These are phyloP conservation scores for Corylus americana DNA, from an alignment of 306 rosid genomes.

Conservation along the genomic window DNA sequence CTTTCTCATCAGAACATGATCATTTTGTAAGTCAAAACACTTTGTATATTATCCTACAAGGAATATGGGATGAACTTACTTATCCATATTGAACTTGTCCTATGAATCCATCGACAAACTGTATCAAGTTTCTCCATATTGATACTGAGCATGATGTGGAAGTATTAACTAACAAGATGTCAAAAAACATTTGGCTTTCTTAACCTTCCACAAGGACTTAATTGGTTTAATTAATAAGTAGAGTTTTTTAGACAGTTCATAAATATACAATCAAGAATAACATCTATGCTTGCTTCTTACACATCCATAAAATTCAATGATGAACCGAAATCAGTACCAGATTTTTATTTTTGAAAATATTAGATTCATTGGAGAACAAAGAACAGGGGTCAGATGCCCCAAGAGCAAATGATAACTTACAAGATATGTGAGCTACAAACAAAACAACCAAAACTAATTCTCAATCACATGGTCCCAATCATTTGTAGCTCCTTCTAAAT, in stretches of 20 bases:
- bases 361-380: slow-evolving; percentile 1
- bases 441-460: slow-evolving; percentile 22
- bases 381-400: slow-evolving; percentile 7
- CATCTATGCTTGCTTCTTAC: background rate
- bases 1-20: slow-evolving; percentile 3
- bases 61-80: background rate
- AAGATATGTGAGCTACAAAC: slow-evolving; percentile 25
- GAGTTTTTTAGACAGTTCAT: background rate
- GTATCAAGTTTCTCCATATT: background rate
- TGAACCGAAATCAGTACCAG: background rate
- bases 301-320: background rate
- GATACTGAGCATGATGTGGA: background rate
- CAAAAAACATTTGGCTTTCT: background rate
- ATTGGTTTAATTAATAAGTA: background rate
- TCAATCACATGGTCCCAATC: slow-evolving; percentile 29
- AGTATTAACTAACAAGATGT: background rate
- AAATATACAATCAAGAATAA: background rate
- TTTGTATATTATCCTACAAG: background rate
- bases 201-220: background rate
- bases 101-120: background rate
- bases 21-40: background rate
- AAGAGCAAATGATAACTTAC: slow-evolving; percentile 21
- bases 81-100: background rate
- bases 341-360: background rate
- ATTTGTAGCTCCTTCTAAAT: slow-evolving; percentile 28